Base-by-base conservation (phyloP, 371 early-diverging fungal genomes). In the Apophysomyces elegans region DNA sequence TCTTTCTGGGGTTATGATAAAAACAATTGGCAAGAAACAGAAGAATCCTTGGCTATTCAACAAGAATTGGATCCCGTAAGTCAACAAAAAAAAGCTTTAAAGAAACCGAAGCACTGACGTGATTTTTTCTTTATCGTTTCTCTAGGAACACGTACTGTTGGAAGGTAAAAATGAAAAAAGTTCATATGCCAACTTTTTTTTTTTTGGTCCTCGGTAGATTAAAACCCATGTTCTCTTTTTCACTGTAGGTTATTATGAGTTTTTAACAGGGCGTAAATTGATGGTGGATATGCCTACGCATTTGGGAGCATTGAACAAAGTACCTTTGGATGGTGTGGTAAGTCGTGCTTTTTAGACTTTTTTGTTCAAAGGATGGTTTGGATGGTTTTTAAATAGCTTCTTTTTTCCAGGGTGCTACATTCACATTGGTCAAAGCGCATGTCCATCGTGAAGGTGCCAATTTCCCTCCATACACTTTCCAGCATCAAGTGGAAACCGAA, bases 11-110 rank as follows among this genome's bases (percentile, higher is more conserved):
- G 76, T 18, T 90, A 90, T 62, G 90, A 90, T 56, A 86, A 84
- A 71, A 89, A 90, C 60, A 88, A 88, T 59, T 90, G 88, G 88
- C 79, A 84, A 61, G 90, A 90, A 64, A 90, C 90, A 0, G 70
- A 75, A n/a, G 73, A 76, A 32, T 86, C 86, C 37, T 62, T 73
- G 38, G 80, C 74, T 36, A 72, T 85, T 58, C 85, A 87, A 58
- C 75, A 74, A 37, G 77, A 65, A 58, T 71, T 89, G n/a, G 81
- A 86, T 65, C 72, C 69, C 44, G 70, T 70, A 70, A 70, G 66
- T 59, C 14, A 37, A 26, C 32, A 26, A 26, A 26, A 26, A 26
- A 26, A 26, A 2, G 32, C 0, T 26, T 26, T 2, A 26, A 26
- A 2, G 2, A 26, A 26, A 1, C 32, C 12, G 32, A 63, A 11